Evolutionary conservation across 2,329 filamentous ascomycete species (phyloP), one percentile per base, ranked within the genome.

Genomic region (Trichoderma endophyticum): DNA sequence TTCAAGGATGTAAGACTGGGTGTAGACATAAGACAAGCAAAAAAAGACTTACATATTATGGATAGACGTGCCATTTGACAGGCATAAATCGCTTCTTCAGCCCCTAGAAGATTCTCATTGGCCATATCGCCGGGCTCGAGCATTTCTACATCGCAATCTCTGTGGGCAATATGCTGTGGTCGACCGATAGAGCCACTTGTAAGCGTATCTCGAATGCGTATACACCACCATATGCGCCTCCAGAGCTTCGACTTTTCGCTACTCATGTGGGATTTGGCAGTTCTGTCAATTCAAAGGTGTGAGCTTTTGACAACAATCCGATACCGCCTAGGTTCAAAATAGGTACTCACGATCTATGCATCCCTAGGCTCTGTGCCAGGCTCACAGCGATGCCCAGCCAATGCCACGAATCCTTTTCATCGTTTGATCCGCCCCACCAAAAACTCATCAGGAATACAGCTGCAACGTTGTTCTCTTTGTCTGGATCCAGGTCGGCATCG

Each of bases 341-440:
- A 61, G 30, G 30, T 61, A 65, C 62, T 65, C 18, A 65, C 62
- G 62, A 65, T 65, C 62, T 24, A 24, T 65, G 62, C 62, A 65
- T 65, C 62, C 62, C 62, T 28, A 65, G 43, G 15, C 62, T 65
- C 28, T 65, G 62, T 21, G 62, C 62, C 3, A 65, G 7, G 24
- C 62, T 51, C 26, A 65, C 62, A 21, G 62, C 62, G 11, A 65
- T 51, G 43, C 62, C 62, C 7, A 65, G 5, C 62, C 62, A 65
- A 51, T 65, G 62, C 62, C 62, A 65, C 12, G 62, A 65, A 26
- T 65, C 62, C 11, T 65, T 65, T n/a, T 65, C 62, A 12, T 65
- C 62, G 6, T 65, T 65, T 14, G 62, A 65, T 18, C 62, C 62
- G 11, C 62, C 43, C 62, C 62, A 65, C 62, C 62, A 65, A 14